phyloP scores from a whole-genome alignment of 1,284 basidiomycete species.

The Cystobasidiaceae sp. region DNA sequence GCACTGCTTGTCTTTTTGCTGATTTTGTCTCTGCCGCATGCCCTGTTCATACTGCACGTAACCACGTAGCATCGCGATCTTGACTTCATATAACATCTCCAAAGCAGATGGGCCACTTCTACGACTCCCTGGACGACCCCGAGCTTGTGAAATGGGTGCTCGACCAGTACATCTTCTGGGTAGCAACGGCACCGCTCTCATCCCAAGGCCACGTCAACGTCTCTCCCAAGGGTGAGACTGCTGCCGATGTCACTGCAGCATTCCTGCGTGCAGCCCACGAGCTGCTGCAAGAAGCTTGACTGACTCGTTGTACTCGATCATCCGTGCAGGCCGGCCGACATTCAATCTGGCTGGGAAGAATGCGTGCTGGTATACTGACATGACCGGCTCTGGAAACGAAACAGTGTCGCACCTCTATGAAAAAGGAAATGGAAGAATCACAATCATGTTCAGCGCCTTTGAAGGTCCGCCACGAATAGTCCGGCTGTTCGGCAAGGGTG shows the following conservation, averaged over 20 bases:
- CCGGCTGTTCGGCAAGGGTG: conserved; percentile 34
- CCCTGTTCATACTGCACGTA: too few relatives aligned
- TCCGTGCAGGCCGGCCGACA: conserved; percentile 7
- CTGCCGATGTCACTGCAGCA: not conserved
- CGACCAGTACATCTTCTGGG: conserved; percentile 33
- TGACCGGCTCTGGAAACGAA: conserved; percentile 36
- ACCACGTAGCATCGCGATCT: not conserved
- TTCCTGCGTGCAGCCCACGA: conserved; percentile 10
- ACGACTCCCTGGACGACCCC: conserved; percentile 33
- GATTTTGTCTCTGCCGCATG: too few relatives aligned
- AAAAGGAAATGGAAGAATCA: conserved; percentile 31
- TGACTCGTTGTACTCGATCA: not conserved
- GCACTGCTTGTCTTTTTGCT: too few relatives aligned
- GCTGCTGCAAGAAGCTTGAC: too few relatives aligned
- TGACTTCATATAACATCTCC: not conserved
- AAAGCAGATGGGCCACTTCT: conserved; percentile 35
- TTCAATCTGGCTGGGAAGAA: conserved; percentile 33
- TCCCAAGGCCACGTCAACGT: conserved; percentile 34
- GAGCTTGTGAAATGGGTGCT: conserved; percentile 26
- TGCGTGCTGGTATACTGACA: conserved; percentile 33
- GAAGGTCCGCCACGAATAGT: conserved; percentile 35
- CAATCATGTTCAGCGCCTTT: conserved; percentile 36
- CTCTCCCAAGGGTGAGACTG: conserved; percentile 22
- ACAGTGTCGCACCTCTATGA: conserved; percentile 34
- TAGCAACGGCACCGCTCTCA: conserved; percentile 33